Conservation (phyloP, 495 filamentous ascomycete genomes). For the Trichoderma virens region DNA sequence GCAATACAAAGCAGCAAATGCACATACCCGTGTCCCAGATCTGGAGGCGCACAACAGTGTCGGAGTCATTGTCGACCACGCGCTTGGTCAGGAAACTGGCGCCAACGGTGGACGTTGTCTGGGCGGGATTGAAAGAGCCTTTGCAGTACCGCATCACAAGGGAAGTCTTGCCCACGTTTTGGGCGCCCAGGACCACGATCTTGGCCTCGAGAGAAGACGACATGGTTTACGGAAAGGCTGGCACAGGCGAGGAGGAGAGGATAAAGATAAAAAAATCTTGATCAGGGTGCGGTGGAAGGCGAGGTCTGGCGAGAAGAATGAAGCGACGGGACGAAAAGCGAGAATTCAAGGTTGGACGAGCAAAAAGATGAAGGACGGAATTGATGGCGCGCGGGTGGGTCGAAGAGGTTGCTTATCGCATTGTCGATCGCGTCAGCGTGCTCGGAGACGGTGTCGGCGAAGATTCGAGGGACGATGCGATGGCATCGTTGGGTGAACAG, state of each 20-base stretch:
- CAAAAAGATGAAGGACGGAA: not conserved
- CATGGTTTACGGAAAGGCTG: conserved; percentile 34
- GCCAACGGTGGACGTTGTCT: conserved; percentile 75
- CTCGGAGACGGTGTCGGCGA: conserved; percentile 5
- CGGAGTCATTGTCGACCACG: conserved; percentile 73
- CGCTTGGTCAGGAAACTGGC: conserved; percentile 92
- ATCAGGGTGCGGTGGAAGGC: conserved; percentile 14
- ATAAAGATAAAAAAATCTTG: conserved; percentile 30
- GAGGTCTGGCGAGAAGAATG: not conserved
- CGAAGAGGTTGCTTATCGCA: not conserved
- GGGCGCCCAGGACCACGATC: conserved; percentile 81
- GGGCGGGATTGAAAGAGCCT: conserved; percentile 63
- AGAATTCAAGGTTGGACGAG: not conserved
- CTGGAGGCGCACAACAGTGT: conserved; percentile 73
- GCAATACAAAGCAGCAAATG: not conserved
- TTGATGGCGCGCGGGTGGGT: not conserved
- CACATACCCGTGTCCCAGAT: conserved; percentile 73
- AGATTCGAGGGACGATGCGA: not conserved
- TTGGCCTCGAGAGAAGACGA: conserved; percentile 81
- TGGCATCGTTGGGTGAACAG: not conserved
- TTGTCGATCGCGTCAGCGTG: conserved; percentile 6
- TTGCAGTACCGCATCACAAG: conserved; percentile 82
- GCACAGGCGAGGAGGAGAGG: conserved; percentile 19
- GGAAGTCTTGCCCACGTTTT: conserved; percentile 93
- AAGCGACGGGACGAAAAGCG: not conserved